Evolutionary conservation across 2,329 filamentous ascomycete species (phyloP).

Genomic region (Teratosphaeria pseudoeucalypti): DNA sequence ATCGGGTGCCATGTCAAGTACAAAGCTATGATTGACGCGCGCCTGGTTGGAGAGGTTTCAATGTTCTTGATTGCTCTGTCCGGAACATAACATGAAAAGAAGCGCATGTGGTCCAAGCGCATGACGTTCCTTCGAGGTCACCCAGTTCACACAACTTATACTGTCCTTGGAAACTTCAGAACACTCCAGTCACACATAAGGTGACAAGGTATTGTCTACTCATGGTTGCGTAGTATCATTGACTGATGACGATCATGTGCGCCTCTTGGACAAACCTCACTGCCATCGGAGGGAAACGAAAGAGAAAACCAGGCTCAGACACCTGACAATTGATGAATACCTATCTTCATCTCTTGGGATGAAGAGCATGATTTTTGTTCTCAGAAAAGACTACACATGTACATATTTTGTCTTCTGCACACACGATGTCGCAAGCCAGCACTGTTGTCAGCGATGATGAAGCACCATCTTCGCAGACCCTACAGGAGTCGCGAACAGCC

Average conservation of each 20-base stretch:
- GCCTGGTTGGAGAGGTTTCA: neutral
- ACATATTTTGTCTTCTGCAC: neutral
- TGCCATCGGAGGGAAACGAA: neutral
- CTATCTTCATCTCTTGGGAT: neutral
- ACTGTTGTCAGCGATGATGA: neutral
- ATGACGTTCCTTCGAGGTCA: neutral
- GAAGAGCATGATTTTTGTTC: neutral
- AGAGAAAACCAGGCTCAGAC: neutral
- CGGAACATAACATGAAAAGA: neutral
- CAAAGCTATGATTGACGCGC: no score
- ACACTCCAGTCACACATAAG: neutral
- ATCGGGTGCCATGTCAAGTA: neutral
- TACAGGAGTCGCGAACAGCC: neutral
- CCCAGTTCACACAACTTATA: neutral
- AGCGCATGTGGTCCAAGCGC: neutral
- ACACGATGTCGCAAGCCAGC: neutral
- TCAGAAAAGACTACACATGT: neutral
- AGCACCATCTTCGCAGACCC: constrained; percentile 3
- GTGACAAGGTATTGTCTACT: neutral
- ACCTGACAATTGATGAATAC: neutral
- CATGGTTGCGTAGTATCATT: neutral
- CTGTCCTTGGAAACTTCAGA: neutral
- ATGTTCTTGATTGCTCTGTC: neutral
- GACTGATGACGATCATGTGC: neutral
- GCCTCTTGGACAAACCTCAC: neutral